Evolutionary conservation across 2,329 filamentous ascomycete genomes (phyloP).

Genomic region (Fusarium anguioides): DNA sequence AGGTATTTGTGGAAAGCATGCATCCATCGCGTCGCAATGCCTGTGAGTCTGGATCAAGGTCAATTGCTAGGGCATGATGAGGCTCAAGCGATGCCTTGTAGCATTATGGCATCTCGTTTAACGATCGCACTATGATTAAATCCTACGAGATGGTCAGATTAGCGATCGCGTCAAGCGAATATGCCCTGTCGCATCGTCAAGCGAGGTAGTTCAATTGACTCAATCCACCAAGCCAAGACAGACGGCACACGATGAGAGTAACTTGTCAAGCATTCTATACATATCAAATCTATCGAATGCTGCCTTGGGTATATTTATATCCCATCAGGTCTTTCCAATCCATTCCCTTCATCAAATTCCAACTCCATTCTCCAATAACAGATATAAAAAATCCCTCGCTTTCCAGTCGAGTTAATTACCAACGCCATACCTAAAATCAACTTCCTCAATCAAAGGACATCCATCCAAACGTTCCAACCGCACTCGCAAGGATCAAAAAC

Average conservation of each 20-base stretch:
- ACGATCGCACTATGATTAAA: too few species aligned
- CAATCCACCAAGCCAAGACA: neutral
- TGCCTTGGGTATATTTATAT: constrained; percentile 3
- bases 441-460: constrained; percentile 55
- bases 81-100: too few species aligned
- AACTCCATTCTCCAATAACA: constrained; percentile 26
- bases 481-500: constrained; percentile 55
- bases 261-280: neutral
- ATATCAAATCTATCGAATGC: neutral
- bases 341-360: neutral
- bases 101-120: too few species aligned
- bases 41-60: too few species aligned
- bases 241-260: neutral
- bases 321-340: neutral
- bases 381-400: neutral
- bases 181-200: too few species aligned
- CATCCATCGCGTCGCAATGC: too few species aligned
- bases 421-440: neutral
- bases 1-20: too few species aligned
- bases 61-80: too few species aligned
- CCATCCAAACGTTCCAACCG: constrained; percentile 60
- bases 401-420: constrained; percentile 9
- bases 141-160: too few species aligned
- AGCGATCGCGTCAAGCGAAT: too few species aligned
- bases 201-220: neutral